These are phyloP conservation scores for Fragilaria crotonensis DNA, from an alignment of 108 stramenopile species.

Conservation along the genomic window DNA sequence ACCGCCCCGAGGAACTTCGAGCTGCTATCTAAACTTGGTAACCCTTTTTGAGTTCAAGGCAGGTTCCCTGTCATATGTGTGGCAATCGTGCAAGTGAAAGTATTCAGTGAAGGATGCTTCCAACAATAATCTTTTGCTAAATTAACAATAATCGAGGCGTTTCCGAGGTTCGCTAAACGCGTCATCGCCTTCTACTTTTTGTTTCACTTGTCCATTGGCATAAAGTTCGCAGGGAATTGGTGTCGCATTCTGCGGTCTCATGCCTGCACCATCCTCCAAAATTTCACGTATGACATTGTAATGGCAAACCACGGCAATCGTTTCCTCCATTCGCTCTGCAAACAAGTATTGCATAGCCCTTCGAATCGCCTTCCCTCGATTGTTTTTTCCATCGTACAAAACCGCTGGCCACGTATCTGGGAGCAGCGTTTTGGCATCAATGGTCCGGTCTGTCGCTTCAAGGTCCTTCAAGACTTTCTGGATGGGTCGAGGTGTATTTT, in stretches of 20 bases:
- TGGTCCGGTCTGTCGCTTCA: background rate
- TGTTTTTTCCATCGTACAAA: background rate
- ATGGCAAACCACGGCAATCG: conserved; percentile 36
- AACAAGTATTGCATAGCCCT: conserved; percentile 7
- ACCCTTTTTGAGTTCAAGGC: too few species aligned
- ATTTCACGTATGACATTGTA: conserved; percentile 29
- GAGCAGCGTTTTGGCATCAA: conserved; percentile 12
- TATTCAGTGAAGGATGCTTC: background rate
- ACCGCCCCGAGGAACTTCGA: too few species aligned
- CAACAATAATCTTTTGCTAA: too few species aligned
- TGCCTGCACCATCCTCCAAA: conserved; percentile 1
- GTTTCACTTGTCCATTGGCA: conserved; percentile 16
- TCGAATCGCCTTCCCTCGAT: conserved; percentile 17
- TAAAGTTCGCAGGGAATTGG: conserved; percentile 24
- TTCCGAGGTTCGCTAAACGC: too few species aligned
- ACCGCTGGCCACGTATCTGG: conserved; percentile 14
- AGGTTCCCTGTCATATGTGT: too few species aligned
- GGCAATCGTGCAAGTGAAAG: background rate
- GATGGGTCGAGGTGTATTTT: conserved; percentile 23
- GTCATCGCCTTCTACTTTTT: too few species aligned
- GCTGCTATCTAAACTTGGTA: too few species aligned
- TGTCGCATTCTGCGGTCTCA: conserved; percentile 26
- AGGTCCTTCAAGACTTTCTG: conserved; percentile 17
- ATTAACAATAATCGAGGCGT: too few species aligned
- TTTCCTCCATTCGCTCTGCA: conserved; percentile 2